Evolutionary conservation across 495 filamentous ascomycete species (phyloP), one percentile per base, ranked within the genome.

Genomic region (Echria macrotheca): DNA sequence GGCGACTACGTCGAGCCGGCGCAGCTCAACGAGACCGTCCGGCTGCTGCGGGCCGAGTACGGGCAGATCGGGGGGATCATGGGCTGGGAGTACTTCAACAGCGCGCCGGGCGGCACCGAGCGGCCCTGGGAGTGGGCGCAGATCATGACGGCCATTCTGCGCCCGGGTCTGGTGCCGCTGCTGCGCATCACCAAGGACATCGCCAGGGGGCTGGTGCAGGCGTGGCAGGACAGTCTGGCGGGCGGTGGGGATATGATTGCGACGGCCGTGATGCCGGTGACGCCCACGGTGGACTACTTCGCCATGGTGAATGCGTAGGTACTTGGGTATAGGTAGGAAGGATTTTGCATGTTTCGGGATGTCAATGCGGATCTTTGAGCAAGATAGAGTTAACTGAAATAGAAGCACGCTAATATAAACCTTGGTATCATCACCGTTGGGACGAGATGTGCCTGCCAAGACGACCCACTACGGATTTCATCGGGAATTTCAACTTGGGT

Each of bases 31-130:
- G 60, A 69, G 3, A 63, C 82, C 32, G 62, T 75, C 1, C 49
- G 53, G 6, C 52, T 82, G 55, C 55, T 79, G 29, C 61, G 73
- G 29, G 66, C 65, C 11, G 57, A 56, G 48, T 86, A 78, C 47
- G 76, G 78, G 2, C 70, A 70, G 22, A 89, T 91, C 61, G 88
- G 87, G 6, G 87, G 88, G 1, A 80, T 91, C 0, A 86, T 86
- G 81, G 87, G 88, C 2, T 94, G 88, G 88, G 88, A 91, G 61
- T 94, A 88, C 55, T 91, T 85, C 60, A 89, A 89, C 66, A 72
- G 76, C 1, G 56, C 73, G 35, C 83, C 83, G 0, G 82, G 81
- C 6, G 80, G 69, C 10, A 61, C 59, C 23, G 66, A 61, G 40
- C 65, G 70, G 36, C 85, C 86, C n/a, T 89, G 83, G 84, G 69